Base-by-base conservation (phyloP, 192 early-diverging fungal species). In the Phycomyces nitens region DNA sequence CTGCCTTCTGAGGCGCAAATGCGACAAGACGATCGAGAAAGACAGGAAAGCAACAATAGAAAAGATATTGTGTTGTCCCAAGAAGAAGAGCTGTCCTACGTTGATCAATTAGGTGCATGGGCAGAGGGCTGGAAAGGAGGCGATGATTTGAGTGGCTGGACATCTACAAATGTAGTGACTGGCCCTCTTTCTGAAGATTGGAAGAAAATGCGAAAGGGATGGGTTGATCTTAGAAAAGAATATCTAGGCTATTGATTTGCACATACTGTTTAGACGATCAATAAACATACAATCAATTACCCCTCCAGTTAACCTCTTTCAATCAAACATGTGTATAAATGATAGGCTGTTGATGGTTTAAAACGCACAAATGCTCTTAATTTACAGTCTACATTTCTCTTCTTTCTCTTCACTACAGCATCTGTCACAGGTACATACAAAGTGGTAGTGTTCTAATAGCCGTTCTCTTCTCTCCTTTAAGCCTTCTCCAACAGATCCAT, bases 371-470 rank as follows among this genome's bases (percentile, higher is more conserved):
- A 34, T 34, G 7, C 7, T 34, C 7, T 7, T 34, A 34, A 7
- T 34, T 7, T 34, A 34, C 2, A 34, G 29, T 34, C 29, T 34
- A 34, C 29, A 34, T 34, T 34, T 34, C 29, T 34, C 29, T 34
- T 34, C 29, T 34, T 34, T 23, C 24, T 73, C 67, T 62, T 88
- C 86, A 47, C 74, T 62, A 18, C 65, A 29, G 60, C 87, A 89
- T 47, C 80, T 64, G 12, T 60, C 53, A 58, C 87, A 89, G n/a
- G 64, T 54, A 49, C 87, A 89, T 21, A 52, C 47, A 61, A 89
- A 89, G 55, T 85, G 80, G 34, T 86, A 89, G 61, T 86, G 65
- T n/a, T 86, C 77, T 2, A 61, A 54, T 6, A 89, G 62, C 26
- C 85, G 67, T 2, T 18, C 21, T 21, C 73, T 69, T 22, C 87